Evolutionary conservation across 176 grass and related monocot genomes (phyloP), one percentile per base, ranked within the genome.

Genomic region (Aegilops longissima): DNA sequence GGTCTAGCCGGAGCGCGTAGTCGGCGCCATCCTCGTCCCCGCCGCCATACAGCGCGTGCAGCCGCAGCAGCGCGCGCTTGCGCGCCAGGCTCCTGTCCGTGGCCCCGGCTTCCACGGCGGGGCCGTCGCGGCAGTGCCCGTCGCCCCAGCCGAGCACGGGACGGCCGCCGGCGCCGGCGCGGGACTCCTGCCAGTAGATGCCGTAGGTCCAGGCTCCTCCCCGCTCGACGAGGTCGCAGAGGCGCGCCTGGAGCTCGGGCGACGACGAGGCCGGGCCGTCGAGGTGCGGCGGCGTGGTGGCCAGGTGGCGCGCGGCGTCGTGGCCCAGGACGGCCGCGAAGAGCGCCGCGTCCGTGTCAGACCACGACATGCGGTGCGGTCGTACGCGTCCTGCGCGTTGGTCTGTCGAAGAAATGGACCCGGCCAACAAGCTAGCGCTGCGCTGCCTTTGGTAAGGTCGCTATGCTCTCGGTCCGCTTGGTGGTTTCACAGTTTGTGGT

Each of bases 151-250:
- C 78, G 63, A 95, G 91, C 82, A 95, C 84, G 24, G 86, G 31
- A 36, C 81, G 78, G 21, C 76, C 75, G 81, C 74, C 54, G 29
- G 58, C 14, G n/a, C 30, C 47, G 20, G 88, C 52, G 63, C 91
- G 80, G 39, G 95, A 93, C 81, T 87, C 83, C 80, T 93, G 95
- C 95, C 95, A 98, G 88, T 95, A 95, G 73, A 98, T 94, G 68
- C 91, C 93, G 83, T 93, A 93, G 4, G 77, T 79, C 96, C 96
- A 98, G 14, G 74, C 18, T 6, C 77, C 68, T 12, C 73, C 61
- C 11, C 85, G 62, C 67, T 98, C 93, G 9, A 98, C 96, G 77
- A 95, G 86, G 86, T 93, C 81, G 62, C 85, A 90, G 18, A 98
- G 90, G 67, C 93, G 83, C 63, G 77, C 85, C 83, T 82, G 87